Evolutionary conservation across 1,139 yeast species (phyloP).

Genomic region (Blastobotrys ciferrii): DNA sequence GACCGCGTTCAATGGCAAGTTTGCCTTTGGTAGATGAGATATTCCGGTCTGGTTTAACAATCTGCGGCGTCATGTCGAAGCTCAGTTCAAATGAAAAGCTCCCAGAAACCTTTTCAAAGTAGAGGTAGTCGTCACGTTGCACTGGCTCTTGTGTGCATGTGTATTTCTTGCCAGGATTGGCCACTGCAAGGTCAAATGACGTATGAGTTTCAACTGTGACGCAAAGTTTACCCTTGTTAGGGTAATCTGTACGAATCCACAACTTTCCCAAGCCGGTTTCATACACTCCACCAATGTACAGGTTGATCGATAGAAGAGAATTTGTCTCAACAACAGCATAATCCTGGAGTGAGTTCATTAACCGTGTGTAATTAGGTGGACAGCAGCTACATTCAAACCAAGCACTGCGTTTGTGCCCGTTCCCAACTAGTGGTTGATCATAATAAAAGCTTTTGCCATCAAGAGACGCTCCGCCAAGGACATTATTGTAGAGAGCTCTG

Average conservation of each 20-base stretch:
- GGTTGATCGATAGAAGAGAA: slow-evolving; percentile 4
- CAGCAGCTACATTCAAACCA: slow-evolving; percentile 33
- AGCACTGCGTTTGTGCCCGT: slow-evolving; percentile 23
- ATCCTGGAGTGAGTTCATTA: slow-evolving; percentile 9
- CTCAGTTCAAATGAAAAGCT: background rate
- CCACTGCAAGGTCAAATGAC: background rate
- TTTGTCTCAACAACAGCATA: slow-evolving; percentile 6
- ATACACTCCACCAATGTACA: slow-evolving; percentile 10
- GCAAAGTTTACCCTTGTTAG: slow-evolving; percentile 6
- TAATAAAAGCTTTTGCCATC: slow-evolving; percentile 13
- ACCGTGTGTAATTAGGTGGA: slow-evolving; percentile 29
- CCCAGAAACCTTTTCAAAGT: slow-evolving; percentile 9
- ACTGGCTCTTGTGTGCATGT: background rate
- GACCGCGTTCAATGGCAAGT: slow-evolving; percentile 14
- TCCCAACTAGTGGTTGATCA: slow-evolving; percentile 23
- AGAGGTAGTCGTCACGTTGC: slow-evolving; percentile 9
- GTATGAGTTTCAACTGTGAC: background rate
- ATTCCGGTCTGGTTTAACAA: slow-evolving; percentile 8
- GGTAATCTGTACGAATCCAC: slow-evolving; percentile 8
- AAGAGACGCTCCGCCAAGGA: slow-evolving; percentile 13
- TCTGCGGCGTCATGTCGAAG: slow-evolving; percentile 3
- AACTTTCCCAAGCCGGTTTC: slow-evolving; percentile 1
- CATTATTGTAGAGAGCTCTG: slow-evolving; percentile 11
- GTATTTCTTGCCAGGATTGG: slow-evolving; percentile 3
- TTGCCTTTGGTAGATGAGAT: slow-evolving; percentile 8